Base-by-base conservation (phyloP, 192 early-diverging fungal species). In the Gaertneriomyces sp. region DNA sequence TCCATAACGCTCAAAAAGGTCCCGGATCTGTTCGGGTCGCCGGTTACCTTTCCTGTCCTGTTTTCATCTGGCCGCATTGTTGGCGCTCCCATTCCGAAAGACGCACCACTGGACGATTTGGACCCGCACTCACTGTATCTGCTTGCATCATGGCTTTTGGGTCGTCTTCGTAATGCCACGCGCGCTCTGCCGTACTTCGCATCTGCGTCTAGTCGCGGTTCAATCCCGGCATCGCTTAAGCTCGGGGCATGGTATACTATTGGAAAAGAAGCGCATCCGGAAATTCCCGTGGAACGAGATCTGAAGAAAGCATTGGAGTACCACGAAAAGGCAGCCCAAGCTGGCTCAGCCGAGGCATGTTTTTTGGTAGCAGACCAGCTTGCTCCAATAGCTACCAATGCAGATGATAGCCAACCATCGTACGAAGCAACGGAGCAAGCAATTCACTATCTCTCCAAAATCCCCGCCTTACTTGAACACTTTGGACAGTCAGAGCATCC, bases 221-320 rank as follows among this genome's bases (percentile, higher is more conserved):
- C 65, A 11, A 66, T 79, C 52, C 41, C 59, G 42, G 78, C 78
- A 33, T 72, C 69, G 61, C 66, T 79, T 19, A 79, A 79, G 46
- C 56, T 79, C 2, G 78, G 72, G 8, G 78, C 78, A 6, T 79
- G 78, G 78, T 78, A 71, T 66, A 71, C 77, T 20, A 56, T 79
- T 47, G 78, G 78, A 9, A 40, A 47, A 5, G 78, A 73, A 50
- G 78, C 59, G 17, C 60, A 68, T 49, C 19, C 53, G 1, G 63
- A 33, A 6, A 68, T 79, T 51, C 78, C 78, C n/a, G 68, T 79
- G 7, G 17, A 55, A 5, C 53, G 61, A 33, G 70, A 74, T 66
- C 55, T 53, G 33, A 40, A 38, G 4, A 7, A 19, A 14, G 60
- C 78, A 6, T 69, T 74, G 4, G 42, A 62, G 5, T 79, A 76